phyloP scores from a whole-genome alignment of 768 basidiomycete species.

The Xanthoconium stramineum region DNA sequence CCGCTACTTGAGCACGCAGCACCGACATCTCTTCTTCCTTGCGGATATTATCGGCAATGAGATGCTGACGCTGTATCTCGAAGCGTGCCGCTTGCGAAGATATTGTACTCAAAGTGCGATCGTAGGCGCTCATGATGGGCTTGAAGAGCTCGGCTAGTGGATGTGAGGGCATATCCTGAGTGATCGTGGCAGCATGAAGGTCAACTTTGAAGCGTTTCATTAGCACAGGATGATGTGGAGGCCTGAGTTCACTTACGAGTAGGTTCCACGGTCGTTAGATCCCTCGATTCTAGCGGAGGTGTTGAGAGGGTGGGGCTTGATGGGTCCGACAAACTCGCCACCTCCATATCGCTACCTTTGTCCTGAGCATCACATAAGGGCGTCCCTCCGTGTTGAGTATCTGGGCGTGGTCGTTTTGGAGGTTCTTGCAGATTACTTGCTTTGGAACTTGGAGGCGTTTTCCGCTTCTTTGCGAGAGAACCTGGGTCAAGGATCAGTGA shows the following conservation, averaged over 20 bases:
- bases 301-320: background rate
- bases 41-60: conserved; percentile 2
- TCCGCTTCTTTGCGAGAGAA: conserved; percentile 3
- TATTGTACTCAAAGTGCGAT: background rate
- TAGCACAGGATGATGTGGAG: background rate
- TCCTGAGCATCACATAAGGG: background rate
- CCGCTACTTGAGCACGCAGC: conserved; percentile 5
- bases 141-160: conserved; percentile 9
- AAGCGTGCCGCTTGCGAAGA: conserved; percentile 7
- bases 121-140: conserved; percentile 11
- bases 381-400: background rate
- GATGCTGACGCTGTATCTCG: conserved; percentile 10
- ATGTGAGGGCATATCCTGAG: background rate
- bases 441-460: background rate
- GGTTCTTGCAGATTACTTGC: background rate
- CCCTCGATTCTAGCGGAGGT: background rate
- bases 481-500: background rate
- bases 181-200: background rate
- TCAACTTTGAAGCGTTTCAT: background rate
- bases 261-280: background rate
- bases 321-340: background rate
- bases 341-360: background rate
- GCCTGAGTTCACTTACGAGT: background rate
- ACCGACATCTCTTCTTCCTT: conserved; percentile 3
- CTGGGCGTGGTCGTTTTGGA: background rate